These are phyloP conservation scores for Exserohilum turcica DNA, from an alignment of 2,329 filamentous ascomycete species.

Conservation along the genomic window DNA sequence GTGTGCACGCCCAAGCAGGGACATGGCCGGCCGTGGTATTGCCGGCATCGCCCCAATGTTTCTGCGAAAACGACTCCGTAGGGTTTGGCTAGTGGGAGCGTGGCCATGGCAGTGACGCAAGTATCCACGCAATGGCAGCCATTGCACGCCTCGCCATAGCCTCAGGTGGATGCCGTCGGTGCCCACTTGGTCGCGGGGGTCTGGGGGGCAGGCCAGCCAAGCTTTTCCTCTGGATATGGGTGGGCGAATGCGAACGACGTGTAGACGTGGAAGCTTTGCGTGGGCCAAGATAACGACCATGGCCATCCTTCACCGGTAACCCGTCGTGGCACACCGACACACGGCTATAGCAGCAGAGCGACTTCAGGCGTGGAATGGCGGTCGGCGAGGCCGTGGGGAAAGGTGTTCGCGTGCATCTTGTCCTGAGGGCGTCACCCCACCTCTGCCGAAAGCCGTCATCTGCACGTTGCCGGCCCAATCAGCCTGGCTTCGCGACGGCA, in stretches of 20 bases:
- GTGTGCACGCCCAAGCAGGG: neutral
- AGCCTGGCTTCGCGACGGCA: neutral
- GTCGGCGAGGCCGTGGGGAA: slow-evolving; percentile 17
- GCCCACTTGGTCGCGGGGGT: too few species aligned
- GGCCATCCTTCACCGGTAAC: neutral
- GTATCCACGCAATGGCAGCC: too few species aligned
- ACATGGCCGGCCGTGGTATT: neutral
- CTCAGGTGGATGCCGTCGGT: too few species aligned
- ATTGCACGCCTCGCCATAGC: too few species aligned
- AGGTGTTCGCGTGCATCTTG: slow-evolving; percentile 14
- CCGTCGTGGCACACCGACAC: slow-evolving; percentile 18
- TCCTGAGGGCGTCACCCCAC: slow-evolving; percentile 15
- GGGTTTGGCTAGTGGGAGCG: too few species aligned
- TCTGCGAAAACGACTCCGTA: neutral
- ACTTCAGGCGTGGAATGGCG: slow-evolving; percentile 12
- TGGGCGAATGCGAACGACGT: slow-evolving; percentile 1
- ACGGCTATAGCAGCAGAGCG: slow-evolving; percentile 1
- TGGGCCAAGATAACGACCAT: slow-evolving; percentile 1
- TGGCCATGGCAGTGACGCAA: too few species aligned
- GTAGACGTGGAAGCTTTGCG: slow-evolving; percentile 13
- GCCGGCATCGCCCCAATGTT: neutral
- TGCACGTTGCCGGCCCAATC: slow-evolving; percentile 17
- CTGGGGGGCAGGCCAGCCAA: neutral
- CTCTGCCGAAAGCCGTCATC: slow-evolving; percentile 6
- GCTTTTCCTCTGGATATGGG: too few species aligned